These are phyloP conservation scores for Kokia cookei DNA, from an alignment of 441 rosid genomes.

Conservation along the genomic window DNA sequence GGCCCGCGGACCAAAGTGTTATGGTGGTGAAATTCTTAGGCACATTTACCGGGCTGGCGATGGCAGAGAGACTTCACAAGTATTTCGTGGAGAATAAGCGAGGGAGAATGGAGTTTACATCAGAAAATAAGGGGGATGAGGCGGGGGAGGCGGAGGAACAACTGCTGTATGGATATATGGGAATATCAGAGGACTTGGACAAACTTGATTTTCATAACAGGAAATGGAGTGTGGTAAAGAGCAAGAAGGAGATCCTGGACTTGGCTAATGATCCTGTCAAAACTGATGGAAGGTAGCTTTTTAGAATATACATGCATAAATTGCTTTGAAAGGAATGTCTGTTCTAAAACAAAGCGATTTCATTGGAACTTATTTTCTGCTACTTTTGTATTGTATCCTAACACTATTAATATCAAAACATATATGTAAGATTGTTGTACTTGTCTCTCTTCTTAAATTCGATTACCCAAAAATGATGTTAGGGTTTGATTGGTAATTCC, in stretches of 20 bases:
- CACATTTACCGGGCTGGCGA: slow-evolving; percentile 50
- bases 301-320: background rate
- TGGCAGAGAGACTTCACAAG: slow-evolving; percentile 47
- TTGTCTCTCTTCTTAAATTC: background rate
- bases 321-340: background rate
- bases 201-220: slow-evolving; percentile 48
- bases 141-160: slow-evolving; percentile 39
- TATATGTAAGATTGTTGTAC: background rate
- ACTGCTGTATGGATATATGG: slow-evolving; percentile 51
- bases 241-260: slow-evolving; percentile 59
- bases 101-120: slow-evolving; percentile 43
- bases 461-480: no score
- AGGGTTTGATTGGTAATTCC: no score
- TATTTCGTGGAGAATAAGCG: slow-evolving; percentile 33
- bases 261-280: slow-evolving; percentile 53
- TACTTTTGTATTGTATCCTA: background rate
- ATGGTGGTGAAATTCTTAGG: slow-evolving; percentile 48
- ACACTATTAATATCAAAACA: background rate
- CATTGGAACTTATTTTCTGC: background rate
- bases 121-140: slow-evolving; percentile 6
- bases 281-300: slow-evolving; percentile 20
- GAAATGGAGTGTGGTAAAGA: slow-evolving; percentile 41
- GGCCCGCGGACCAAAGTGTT: slow-evolving; percentile 56
- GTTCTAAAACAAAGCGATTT: background rate
- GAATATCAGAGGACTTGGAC: slow-evolving; percentile 59